A percentile compares a stretch with the other conserved stretches of the same genome.
These are phyloP conservation scores for Agrocybe praecox DNA, from an alignment of 768 basidiomycete genomes.

Conservation along the genomic window DNA sequence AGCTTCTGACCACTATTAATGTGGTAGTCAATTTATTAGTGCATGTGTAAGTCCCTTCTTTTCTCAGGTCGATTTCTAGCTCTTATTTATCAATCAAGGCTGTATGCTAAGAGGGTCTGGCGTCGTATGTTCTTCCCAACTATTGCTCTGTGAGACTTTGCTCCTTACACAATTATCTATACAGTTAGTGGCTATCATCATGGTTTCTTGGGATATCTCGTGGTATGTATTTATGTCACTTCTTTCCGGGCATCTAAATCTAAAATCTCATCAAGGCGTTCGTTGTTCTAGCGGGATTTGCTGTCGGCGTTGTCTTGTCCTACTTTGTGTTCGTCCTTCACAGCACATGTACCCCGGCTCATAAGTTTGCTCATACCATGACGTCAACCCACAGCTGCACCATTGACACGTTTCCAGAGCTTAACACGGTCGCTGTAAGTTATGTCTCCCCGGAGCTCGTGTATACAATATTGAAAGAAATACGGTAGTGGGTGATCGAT, in stretches of 20 bases:
- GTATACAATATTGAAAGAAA: no score
- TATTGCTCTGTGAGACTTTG: no score
- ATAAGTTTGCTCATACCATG: not conserved
- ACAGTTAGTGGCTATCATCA: constrained; percentile 27
- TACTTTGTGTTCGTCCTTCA: constrained; percentile 34
- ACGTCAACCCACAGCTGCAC: constrained; percentile 25
- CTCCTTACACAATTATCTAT: not conserved
- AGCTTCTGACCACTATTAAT: constrained; percentile 47
- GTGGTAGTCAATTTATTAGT: constrained; percentile 18
- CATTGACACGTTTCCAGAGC: constrained; percentile 29
- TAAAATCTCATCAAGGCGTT: constrained; percentile 24
- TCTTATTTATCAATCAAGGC: constrained; percentile 20
- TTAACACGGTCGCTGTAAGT: constrained; percentile 34
- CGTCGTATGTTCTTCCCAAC: constrained; percentile 37
- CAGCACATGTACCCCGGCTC: not conserved
- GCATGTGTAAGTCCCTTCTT: constrained; percentile 43
- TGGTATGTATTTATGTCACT: constrained; percentile 13
- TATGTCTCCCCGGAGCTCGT: not conserved
- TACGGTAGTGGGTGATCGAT: constrained; percentile 41
- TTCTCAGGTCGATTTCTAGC: constrained; percentile 9
- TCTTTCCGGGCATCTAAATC: not conserved
- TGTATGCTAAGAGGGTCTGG: constrained; percentile 50
- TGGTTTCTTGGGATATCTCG: constrained; percentile 26
- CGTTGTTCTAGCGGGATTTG: constrained; percentile 39
- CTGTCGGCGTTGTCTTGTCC: constrained; percentile 29